Evolutionary conservation across 768 basidiomycete genomes (phyloP).

Genomic region (Peribolospora kevripleyi): DNA sequence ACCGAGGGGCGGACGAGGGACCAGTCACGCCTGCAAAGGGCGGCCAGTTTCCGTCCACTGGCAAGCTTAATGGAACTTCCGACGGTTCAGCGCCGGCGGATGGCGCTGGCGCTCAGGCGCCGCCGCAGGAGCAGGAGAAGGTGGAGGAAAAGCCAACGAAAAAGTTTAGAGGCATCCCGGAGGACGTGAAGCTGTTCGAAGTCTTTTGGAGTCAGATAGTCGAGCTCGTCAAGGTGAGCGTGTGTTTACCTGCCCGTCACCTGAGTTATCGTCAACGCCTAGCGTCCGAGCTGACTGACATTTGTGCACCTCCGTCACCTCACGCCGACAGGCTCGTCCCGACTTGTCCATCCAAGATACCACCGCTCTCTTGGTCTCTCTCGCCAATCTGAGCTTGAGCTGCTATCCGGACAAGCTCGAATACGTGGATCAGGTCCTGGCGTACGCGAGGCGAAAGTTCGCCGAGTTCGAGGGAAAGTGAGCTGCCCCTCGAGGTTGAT

Average conservation of each 20-base stretch:
- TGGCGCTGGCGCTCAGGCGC: neutral
- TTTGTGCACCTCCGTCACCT: neutral
- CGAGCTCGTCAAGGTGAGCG: conserved; percentile 71
- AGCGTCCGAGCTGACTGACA: neutral
- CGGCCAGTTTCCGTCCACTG: too few relatives aligned
- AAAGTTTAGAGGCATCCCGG: conserved; percentile 87
- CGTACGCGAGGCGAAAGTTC: conserved; percentile 65
- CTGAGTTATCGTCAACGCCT: neutral
- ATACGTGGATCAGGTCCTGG: conserved; percentile 87
- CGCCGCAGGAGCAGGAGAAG: conserved; percentile 19
- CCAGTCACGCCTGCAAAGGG: too few relatives aligned
- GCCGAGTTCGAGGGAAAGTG: conserved; percentile 64
- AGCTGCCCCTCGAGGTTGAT: conserved; percentile 4
- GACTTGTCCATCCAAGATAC: conserved; percentile 94
- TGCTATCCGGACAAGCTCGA: conserved; percentile 93
- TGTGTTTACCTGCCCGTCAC: neutral
- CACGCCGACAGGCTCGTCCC: conserved; percentile 50
- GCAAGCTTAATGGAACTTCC: too few relatives aligned
- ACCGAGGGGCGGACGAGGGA: neutral
- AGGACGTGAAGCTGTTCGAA: conserved; percentile 84
- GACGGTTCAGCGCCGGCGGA: too few relatives aligned
- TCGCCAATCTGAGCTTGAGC: conserved; percentile 80
- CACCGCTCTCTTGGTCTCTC: conserved; percentile 80
- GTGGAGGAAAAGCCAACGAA: conserved; percentile 37
- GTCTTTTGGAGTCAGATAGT: conserved; percentile 99